phyloP scores from a whole-genome alignment of 1,139 yeast genomes.

The Geotrichum bryndzae region DNA sequence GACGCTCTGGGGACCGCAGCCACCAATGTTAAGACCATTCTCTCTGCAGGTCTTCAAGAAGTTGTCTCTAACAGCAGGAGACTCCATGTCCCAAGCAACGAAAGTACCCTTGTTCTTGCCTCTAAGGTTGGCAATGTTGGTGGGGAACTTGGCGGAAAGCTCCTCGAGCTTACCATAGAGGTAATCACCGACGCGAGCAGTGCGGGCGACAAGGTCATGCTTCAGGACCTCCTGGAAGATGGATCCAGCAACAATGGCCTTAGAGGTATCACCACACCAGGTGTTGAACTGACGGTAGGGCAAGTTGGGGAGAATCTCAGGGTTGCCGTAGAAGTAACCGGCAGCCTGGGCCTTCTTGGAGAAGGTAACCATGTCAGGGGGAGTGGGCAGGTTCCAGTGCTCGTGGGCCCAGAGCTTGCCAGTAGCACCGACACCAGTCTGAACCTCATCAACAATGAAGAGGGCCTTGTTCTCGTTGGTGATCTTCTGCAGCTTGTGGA shows the following conservation, averaged over 20 bases:
- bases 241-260: slow-evolving; percentile 65
- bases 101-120: slow-evolving; percentile 73
- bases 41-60: slow-evolving; percentile 52
- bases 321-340: slow-evolving; percentile 71
- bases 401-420: slow-evolving; percentile 86
- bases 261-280: slow-evolving; percentile 87
- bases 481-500: slow-evolving; percentile 70
- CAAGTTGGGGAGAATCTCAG: slow-evolving; percentile 59
- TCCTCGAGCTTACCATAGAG: slow-evolving; percentile 48
- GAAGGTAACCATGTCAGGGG: slow-evolving; percentile 78
- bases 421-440: slow-evolving; percentile 83
- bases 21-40: slow-evolving; percentile 71
- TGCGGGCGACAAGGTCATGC: slow-evolving; percentile 51
- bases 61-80: slow-evolving; percentile 50
- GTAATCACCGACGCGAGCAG: slow-evolving; percentile 59
- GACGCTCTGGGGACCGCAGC: slow-evolving; percentile 68
- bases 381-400: slow-evolving; percentile 63
- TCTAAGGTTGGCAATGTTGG: slow-evolving; percentile 50
- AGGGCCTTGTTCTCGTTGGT: slow-evolving; percentile 62
- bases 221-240: slow-evolving; percentile 59
- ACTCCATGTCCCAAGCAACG: slow-evolving; percentile 66
- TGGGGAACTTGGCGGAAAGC: slow-evolving; percentile 50
- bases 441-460: slow-evolving; percentile 77
- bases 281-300: slow-evolving; percentile 85
- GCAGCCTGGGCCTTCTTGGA: slow-evolving; percentile 84